Evolutionary conservation across 1,139 yeast species (phyloP).

Genomic region (Diutina catenulata): DNA sequence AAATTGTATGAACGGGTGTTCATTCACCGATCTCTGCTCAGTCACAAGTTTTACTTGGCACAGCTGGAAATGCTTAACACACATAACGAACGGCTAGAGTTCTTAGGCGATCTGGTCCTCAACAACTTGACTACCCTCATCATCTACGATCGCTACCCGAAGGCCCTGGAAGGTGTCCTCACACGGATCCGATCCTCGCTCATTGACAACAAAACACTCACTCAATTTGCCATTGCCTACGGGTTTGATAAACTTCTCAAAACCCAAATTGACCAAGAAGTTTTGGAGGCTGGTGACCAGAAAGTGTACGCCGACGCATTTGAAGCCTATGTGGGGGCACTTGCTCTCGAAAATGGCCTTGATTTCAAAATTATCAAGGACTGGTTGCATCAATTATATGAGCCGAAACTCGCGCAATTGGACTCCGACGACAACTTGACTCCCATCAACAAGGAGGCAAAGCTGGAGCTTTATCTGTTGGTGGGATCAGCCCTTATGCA

Average conservation of each 20-base stretch:
- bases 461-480: constrained; percentile 63
- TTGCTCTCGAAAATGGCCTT: constrained; percentile 48
- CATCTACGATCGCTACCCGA: constrained; percentile 54
- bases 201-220: constrained; percentile 64
- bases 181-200: constrained; percentile 60
- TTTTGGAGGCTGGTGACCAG: constrained; percentile 23
- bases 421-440: neutral
- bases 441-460: constrained; percentile 43
- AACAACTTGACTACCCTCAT: constrained; percentile 63
- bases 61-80: constrained; percentile 45
- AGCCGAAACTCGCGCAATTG: neutral
- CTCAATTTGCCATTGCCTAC: constrained; percentile 60
- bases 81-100: constrained; percentile 88
- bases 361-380: constrained; percentile 4
- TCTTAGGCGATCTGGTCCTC: constrained; percentile 82
- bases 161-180: constrained; percentile 71
- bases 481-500: constrained; percentile 66
- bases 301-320: constrained; percentile 68
- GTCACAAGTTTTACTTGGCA: constrained; percentile 44
- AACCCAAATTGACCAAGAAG: constrained; percentile 32
- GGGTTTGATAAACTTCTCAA: constrained; percentile 54
- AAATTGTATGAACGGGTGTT: constrained; percentile 61
- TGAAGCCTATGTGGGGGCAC: constrained; percentile 87
- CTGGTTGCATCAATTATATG: neutral
- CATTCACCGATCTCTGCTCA: constrained; percentile 66